Evolutionary conservation across 768 basidiomycete genomes (phyloP).

Genomic region (Myochromella boudieri): DNA sequence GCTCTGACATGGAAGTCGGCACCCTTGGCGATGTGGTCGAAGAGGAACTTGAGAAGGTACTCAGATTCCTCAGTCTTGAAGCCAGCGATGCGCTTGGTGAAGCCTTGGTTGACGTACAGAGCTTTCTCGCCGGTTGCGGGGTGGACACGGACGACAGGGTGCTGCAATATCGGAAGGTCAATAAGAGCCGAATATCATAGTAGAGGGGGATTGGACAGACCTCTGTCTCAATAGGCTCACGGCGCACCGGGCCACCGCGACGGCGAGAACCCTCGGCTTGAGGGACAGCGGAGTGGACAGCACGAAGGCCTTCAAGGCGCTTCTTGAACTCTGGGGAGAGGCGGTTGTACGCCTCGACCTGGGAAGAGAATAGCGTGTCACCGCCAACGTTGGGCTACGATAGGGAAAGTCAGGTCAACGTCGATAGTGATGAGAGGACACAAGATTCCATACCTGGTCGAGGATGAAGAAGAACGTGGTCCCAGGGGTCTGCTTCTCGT

Average conservation of each 20-base stretch:
- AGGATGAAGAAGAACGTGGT: slow-evolving; percentile 60
- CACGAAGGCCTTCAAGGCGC: slow-evolving; percentile 56
- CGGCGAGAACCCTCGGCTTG: slow-evolving; percentile 47
- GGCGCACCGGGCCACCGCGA: slow-evolving; percentile 45
- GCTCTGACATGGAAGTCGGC: slow-evolving; percentile 51
- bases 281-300: slow-evolving; percentile 53
- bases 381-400: slow-evolving; percentile 44
- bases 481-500: slow-evolving; percentile 55
- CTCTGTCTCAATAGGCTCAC: slow-evolving; percentile 50
- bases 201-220: slow-evolving; percentile 20
- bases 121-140: slow-evolving; percentile 66
- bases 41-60: slow-evolving; percentile 53
- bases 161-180: too few relatives aligned
- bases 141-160: slow-evolving; percentile 56
- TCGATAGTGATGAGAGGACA: too few relatives aligned
- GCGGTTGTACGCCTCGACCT: slow-evolving; percentile 59
- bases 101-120: slow-evolving; percentile 56
- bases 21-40: slow-evolving; percentile 51
- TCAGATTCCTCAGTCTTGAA: slow-evolving; percentile 57
- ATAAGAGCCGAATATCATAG: too few relatives aligned
- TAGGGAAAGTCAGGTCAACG: not conserved
- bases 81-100: slow-evolving; percentile 55
- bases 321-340: slow-evolving; percentile 61
- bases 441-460: slow-evolving; percentile 26
- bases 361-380: slow-evolving; percentile 57